Percentiles rank a stretch among this genome's conserved stretches.
Conservation (phyloP, 352 stramenopile genomes). For the Globisporangium irregulare region DNA sequence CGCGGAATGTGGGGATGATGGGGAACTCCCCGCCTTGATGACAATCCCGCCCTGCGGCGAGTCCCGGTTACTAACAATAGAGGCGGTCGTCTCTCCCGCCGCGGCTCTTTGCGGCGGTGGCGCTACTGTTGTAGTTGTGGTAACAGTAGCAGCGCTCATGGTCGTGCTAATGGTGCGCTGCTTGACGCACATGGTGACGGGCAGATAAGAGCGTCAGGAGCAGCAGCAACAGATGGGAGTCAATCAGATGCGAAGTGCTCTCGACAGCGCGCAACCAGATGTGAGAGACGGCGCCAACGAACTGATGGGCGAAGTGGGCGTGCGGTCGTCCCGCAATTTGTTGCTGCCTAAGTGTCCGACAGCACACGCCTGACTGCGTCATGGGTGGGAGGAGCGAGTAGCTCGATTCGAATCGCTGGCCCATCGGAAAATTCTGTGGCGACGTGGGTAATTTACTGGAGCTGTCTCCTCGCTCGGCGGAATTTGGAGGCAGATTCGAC, state of each 20-base stretch:
- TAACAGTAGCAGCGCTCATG: not conserved
- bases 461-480: not conserved
- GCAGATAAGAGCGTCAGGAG: not conserved
- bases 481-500: not conserved
- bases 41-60: not conserved
- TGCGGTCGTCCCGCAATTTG: not conserved
- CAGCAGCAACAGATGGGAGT: not conserved
- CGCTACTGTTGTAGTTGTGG: not conserved
- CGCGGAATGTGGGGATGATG: slow-evolving; percentile 9
- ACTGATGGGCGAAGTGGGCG: not conserved
- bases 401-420: not conserved
- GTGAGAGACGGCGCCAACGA: not conserved
- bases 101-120: not conserved
- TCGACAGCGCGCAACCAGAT: not conserved
- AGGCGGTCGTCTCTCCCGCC: slow-evolving; percentile 4
- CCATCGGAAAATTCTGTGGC: not conserved
- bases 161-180: not conserved
- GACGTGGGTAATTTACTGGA: not conserved
- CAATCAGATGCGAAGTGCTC: not conserved
- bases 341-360: not conserved
- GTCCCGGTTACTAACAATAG: not conserved
- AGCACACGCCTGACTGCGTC: not conserved
- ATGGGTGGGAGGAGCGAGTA: not conserved
- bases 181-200: slow-evolving; percentile 4
- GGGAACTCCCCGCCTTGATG: not conserved